These are phyloP conservation scores for Cokeromyces recurvatus DNA, from an alignment of 371 early-diverging fungal species.

Conservation along the genomic window DNA sequence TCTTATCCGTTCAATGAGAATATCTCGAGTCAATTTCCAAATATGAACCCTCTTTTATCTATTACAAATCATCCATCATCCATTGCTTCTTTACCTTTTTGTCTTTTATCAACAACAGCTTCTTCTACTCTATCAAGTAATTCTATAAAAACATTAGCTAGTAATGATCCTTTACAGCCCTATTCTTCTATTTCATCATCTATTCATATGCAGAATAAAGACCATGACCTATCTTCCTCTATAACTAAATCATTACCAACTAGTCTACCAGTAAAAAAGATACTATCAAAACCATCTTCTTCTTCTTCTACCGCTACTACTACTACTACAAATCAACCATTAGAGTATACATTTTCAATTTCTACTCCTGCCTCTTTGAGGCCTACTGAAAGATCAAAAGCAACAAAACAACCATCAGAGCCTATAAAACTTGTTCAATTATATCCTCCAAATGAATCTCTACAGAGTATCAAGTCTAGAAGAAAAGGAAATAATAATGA, in stretches of 20 bases:
- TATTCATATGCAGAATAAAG: too few species aligned
- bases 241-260: background rate
- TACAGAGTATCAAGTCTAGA: too few species aligned
- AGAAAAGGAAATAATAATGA: too few species aligned
- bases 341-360: conserved; percentile 38
- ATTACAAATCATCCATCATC: background rate
- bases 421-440: conserved; percentile 18
- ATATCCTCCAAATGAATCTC: conserved; percentile 16
- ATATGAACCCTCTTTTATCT: conserved; percentile 12
- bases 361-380: conserved; percentile 33
- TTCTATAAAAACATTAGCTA: conserved; percentile 4
- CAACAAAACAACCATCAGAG: conserved; percentile 4
- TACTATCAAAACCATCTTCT: background rate
- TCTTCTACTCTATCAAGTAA: conserved; percentile 1
- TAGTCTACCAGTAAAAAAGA: background rate
- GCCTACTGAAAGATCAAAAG: conserved; percentile 2
- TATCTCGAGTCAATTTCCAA: conserved; percentile 4
- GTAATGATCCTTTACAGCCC: conserved; percentile 1
- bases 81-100: background rate
- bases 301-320: background rate
- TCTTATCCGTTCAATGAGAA: background rate
- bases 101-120: conserved; percentile 1
- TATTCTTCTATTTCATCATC: conserved; percentile 7
- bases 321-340: conserved; percentile 9
- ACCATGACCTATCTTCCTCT: background rate